phyloP scores from a whole-genome alignment of 441 rosid genomes.

The Croton setiger region DNA sequence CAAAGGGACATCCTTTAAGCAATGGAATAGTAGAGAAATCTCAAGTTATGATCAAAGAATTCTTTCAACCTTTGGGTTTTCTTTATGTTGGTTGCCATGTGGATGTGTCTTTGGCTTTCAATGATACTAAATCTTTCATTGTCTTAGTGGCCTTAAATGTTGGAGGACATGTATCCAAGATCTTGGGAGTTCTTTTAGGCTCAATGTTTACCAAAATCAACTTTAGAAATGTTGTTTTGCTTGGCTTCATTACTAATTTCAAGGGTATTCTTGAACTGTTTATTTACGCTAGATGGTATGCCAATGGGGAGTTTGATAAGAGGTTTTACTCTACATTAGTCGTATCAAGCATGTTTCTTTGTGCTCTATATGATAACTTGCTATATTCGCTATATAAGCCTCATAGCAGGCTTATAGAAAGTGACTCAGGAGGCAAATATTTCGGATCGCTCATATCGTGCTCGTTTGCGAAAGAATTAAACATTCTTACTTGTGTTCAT shows the following conservation, averaged over 20 bases:
- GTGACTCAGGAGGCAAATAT: background rate
- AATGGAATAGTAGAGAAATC: slow-evolving; percentile 32
- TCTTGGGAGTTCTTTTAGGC: slow-evolving; percentile 20
- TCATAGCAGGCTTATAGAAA: background rate
- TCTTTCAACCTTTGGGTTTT: slow-evolving; percentile 29
- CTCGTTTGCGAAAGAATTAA: slow-evolving; percentile 26
- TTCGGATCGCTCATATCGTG: slow-evolving; percentile 28
- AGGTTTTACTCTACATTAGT: slow-evolving; percentile 22
- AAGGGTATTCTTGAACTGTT: slow-evolving; percentile 31
- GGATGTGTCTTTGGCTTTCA: slow-evolving; percentile 16
- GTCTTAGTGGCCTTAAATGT: slow-evolving; percentile 12
- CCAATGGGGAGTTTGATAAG: background rate
- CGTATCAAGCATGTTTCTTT: slow-evolving; percentile 23
- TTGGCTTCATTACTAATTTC: slow-evolving; percentile 29
- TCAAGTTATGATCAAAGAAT: slow-evolving; percentile 24
- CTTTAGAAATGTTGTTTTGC: slow-evolving; percentile 22
- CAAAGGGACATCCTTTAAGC: slow-evolving; percentile 32
- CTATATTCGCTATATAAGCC: slow-evolving; percentile 21
- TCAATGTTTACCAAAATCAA: slow-evolving; percentile 16
- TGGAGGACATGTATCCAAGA: slow-evolving; percentile 16
- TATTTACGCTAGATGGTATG: slow-evolving; percentile 9
- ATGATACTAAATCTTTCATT: slow-evolving; percentile 3
- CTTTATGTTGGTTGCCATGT: slow-evolving; percentile 22
- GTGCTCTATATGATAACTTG: background rate
- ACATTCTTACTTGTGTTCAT: slow-evolving; percentile 27